Evolutionary conservation across 2,329 filamentous ascomycete genomes (phyloP).

Genomic region (Stagonosporopsis cucurbitacearum): DNA sequence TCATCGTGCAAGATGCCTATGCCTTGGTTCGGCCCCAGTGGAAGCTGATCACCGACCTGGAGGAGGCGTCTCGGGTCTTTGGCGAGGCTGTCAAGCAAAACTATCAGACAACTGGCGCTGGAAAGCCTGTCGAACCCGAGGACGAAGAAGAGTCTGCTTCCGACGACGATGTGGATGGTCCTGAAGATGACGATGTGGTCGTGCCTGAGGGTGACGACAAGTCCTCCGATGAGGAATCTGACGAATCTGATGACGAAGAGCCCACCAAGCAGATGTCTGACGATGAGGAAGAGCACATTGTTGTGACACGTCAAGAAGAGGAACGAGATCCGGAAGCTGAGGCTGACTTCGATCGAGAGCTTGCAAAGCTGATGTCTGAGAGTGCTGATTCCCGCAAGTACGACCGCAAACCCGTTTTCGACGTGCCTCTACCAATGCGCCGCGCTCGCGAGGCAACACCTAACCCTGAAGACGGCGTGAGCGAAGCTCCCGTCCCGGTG

Average conservation of each 20-base stretch:
- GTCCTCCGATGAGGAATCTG: slow-evolving; percentile 60
- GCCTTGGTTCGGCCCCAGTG: slow-evolving; percentile 86
- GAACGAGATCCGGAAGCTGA: slow-evolving; percentile 91
- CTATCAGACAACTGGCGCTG: slow-evolving; percentile 78
- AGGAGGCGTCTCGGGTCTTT: slow-evolving; percentile 84
- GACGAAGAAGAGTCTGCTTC: slow-evolving; percentile 75
- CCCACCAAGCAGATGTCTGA: slow-evolving; percentile 65
- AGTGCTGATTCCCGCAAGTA: slow-evolving; percentile 95
- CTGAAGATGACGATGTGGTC: slow-evolving; percentile 52
- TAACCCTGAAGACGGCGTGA: slow-evolving; percentile 50
- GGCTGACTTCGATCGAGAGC: slow-evolving; percentile 96
- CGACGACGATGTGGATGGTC: slow-evolving; percentile 71
- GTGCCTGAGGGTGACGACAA: slow-evolving; percentile 60
- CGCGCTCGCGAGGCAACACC: slow-evolving; percentile 65
- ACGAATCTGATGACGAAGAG: slow-evolving; percentile 58
- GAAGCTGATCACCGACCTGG: slow-evolving; percentile 80
- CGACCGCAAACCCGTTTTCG: slow-evolving; percentile 91
- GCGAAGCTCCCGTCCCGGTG: slow-evolving; percentile 49
- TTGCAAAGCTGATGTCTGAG: slow-evolving; percentile 98
- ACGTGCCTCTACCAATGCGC: slow-evolving; percentile 95
- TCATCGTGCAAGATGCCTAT: slow-evolving; percentile 92
- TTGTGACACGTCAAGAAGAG: slow-evolving; percentile 90
- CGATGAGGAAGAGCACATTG: slow-evolving; percentile 83
- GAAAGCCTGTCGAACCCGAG: slow-evolving; percentile 73
- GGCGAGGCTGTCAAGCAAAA: slow-evolving; percentile 88